Conservation (phyloP, 805 yeast species). For the Kluyveromyces nonfermentans region DNA sequence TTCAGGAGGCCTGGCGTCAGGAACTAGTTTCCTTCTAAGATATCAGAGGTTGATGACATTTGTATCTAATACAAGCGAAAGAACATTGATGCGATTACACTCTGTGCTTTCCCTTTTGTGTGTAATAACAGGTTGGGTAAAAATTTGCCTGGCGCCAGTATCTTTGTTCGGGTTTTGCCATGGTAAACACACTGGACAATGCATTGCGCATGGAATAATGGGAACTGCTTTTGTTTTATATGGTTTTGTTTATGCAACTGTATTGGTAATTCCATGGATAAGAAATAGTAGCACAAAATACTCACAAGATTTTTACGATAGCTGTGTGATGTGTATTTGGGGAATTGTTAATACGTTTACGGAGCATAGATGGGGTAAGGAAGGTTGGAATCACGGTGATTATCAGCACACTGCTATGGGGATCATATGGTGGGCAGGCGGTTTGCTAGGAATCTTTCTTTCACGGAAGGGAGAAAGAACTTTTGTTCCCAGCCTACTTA, state of each 20-base stretch:
- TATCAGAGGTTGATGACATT: conserved; percentile 29
- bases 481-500: conserved; percentile 70
- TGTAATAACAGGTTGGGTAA: conserved; percentile 64
- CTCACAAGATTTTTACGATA: conserved; percentile 82
- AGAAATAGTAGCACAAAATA: conserved; percentile 40
- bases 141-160: conserved; percentile 70
- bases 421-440: conserved; percentile 93
- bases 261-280: conserved; percentile 69
- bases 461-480: conserved; percentile 60
- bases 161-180: conserved; percentile 85
- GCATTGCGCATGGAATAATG: conserved; percentile 96
- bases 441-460: conserved; percentile 71
- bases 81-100: conserved; percentile 29
- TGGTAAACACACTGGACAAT: conserved; percentile 79
- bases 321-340: conserved; percentile 73
- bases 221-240: conserved; percentile 79
- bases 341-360: conserved; percentile 93
- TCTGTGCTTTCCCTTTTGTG: conserved; percentile 38
- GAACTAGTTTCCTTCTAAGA: conserved; percentile 37
- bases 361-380: conserved; percentile 90
- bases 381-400: conserved; percentile 86
- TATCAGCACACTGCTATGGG: conserved; percentile 97
- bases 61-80: conserved; percentile 32
- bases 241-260: conserved; percentile 59
- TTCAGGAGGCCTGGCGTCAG: conserved; percentile 46